These are phyloP conservation scores for Penicillium vulpinum DNA, from an alignment of 2,329 filamentous ascomycete genomes.

Conservation along the genomic window DNA sequence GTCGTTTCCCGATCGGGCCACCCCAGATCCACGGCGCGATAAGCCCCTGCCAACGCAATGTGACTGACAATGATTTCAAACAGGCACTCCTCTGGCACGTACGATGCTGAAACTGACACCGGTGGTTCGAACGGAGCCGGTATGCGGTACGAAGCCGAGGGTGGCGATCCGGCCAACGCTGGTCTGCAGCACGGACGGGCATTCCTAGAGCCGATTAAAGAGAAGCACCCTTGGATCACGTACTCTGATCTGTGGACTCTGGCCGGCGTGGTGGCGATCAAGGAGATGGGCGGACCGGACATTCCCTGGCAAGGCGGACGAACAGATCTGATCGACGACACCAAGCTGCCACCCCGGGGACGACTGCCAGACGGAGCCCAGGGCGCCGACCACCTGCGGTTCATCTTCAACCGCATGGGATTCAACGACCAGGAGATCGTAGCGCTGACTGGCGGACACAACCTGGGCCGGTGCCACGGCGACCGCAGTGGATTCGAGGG, in stretches of 20 bases:
- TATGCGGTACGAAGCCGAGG: conserved; percentile 66
- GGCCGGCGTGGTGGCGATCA: conserved; percentile 59
- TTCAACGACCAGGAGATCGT: conserved; percentile 63
- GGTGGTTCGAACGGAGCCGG: conserved; percentile 66
- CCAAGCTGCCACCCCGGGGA: conserved; percentile 59
- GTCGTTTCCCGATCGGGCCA: conserved; percentile 7
- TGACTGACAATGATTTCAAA: neutral
- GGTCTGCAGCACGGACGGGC: conserved; percentile 64
- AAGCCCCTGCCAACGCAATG: neutral
- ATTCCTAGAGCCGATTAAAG: conserved; percentile 64
- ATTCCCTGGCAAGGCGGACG: conserved; percentile 60
- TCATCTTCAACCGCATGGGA: conserved; percentile 61
- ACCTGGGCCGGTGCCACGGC: conserved; percentile 56
- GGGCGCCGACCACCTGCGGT: conserved; percentile 56
- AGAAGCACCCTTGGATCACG: conserved; percentile 62
- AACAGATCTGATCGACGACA: conserved; percentile 63
- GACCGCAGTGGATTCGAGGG: conserved; percentile 60
- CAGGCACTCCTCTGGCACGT: conserved; percentile 65
- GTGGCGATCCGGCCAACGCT: conserved; percentile 65
- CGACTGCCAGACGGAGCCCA: conserved; percentile 57
- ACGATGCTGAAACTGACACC: conserved; percentile 59
- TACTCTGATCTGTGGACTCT: conserved; percentile 68
- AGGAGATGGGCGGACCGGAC: conserved; percentile 61
- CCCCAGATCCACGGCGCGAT: neutral
- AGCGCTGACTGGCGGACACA: conserved; percentile 58